Conservation (phyloP, 2,329 filamentous ascomycete genomes). For the Conoideocrella luteorostrata region DNA sequence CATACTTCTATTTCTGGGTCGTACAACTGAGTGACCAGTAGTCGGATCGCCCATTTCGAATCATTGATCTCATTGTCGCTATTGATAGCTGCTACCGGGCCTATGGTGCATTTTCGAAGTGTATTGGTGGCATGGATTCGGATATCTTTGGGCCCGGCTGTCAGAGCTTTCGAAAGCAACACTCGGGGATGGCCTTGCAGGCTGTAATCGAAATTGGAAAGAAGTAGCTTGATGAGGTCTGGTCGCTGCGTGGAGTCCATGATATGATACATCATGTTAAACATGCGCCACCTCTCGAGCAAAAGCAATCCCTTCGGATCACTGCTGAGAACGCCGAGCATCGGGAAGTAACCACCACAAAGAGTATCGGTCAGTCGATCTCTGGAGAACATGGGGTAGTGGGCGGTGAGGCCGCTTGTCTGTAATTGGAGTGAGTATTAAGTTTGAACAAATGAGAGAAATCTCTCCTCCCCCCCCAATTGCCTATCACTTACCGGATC, state of each 20-base stretch:
- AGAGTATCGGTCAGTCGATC: conserved; percentile 81
- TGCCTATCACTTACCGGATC: conserved; percentile 59
- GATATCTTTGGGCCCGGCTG: conserved; percentile 84
- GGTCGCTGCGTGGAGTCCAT: conserved; percentile 85
- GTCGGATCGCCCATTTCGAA: conserved; percentile 91
- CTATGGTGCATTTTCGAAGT: conserved; percentile 76
- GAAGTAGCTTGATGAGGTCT: conserved; percentile 80
- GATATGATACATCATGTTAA: conserved; percentile 99
- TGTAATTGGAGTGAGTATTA: conserved; percentile 24
- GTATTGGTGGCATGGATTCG: conserved; percentile 84
- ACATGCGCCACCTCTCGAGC: conserved; percentile 93
- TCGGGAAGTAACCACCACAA: conserved; percentile 87
- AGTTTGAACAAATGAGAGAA: too few species aligned
- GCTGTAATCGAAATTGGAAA: conserved; percentile 89
- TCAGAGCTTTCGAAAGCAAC: conserved; percentile 87
- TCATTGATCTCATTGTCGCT: conserved; percentile 45
- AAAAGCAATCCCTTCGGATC: conserved; percentile 79
- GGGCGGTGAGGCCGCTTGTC: conserved; percentile 69
- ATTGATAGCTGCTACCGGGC: conserved; percentile 30
- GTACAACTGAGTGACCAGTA: conserved; percentile 97
- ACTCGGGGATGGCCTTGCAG: conserved; percentile 84
- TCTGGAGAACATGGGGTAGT: conserved; percentile 80
- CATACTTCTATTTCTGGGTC: conserved; percentile 97
- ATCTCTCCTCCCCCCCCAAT: too few species aligned
- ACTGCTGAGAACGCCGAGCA: conserved; percentile 80